phyloP scores from a whole-genome alignment of 805 yeast genomes.

The Starmera caribaea region DNA sequence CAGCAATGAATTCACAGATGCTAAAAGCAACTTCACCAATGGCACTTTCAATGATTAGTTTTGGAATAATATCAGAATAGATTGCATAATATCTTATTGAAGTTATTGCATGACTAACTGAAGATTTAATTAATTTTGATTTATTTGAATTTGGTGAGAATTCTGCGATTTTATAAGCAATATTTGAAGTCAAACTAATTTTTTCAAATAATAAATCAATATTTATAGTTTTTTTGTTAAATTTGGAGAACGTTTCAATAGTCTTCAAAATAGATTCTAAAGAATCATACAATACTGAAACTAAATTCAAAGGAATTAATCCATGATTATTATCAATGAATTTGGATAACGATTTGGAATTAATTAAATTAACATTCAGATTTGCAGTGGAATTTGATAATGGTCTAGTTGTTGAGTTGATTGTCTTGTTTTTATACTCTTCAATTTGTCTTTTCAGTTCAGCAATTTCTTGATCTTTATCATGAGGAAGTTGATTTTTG shows the following conservation, averaged over 20 bases:
- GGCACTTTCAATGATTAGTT: conserved; percentile 63
- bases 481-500: neutral
- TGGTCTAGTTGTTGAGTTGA: no score
- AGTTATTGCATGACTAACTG: conserved; percentile 68
- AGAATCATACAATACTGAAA: conserved; percentile 36
- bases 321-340: conserved; percentile 29
- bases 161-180: conserved; percentile 20
- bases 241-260: conserved; percentile 19
- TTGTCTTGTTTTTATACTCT: conserved; percentile 36
- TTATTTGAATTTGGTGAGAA: conserved; percentile 26
- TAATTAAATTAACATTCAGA: no score
- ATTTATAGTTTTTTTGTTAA: conserved; percentile 13
- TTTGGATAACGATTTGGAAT: conserved; percentile 17
- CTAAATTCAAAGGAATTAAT: conserved; percentile 32
- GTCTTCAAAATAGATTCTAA: conserved; percentile 35
- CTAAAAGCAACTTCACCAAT: conserved; percentile 63
- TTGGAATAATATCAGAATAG: conserved; percentile 58
- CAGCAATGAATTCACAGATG: conserved; percentile 50
- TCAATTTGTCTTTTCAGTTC: conserved; percentile 26
- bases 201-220: conserved; percentile 38
- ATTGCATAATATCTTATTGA: conserved; percentile 65
- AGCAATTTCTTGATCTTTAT: conserved; percentile 22
- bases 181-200: conserved; percentile 38
- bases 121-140: conserved; percentile 45
- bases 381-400: no score